phyloP scores from a whole-genome alignment of 2,329 filamentous ascomycete genomes.

The Xylaria sp. region DNA sequence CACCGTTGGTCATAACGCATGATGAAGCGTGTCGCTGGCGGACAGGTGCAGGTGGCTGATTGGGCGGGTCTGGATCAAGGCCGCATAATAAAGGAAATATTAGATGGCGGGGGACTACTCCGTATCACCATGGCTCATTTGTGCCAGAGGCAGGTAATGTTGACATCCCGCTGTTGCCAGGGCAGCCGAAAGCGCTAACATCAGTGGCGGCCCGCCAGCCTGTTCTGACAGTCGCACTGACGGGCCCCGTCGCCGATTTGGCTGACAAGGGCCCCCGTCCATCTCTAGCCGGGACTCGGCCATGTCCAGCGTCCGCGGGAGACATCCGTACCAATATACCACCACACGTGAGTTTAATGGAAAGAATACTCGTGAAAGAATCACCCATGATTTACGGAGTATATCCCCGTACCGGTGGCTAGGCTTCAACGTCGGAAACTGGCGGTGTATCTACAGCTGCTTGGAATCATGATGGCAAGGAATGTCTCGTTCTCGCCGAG shows the following conservation, averaged over 20 bases:
- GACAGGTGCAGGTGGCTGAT: conserved; percentile 25
- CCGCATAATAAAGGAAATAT: conserved; percentile 35
- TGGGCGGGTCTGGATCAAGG: conserved; percentile 36
- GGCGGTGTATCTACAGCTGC: neutral
- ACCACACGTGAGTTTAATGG: too few species aligned
- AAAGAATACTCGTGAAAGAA: too few species aligned
- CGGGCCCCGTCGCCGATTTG: too few species aligned
- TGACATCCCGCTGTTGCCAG: conserved; percentile 43
- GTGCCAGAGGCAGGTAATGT: conserved; percentile 35
- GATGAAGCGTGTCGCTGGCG: conserved; percentile 44
- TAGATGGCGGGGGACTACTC: conserved; percentile 29
- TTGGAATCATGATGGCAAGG: neutral
- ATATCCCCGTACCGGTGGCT: too few species aligned
- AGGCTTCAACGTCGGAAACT: too few species aligned
- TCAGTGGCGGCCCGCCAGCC: conserved; percentile 21
- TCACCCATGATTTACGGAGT: too few species aligned
- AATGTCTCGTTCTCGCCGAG: neutral
- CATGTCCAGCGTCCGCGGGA: too few species aligned
- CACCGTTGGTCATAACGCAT: conserved; percentile 38
- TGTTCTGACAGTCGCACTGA: conserved; percentile 1
- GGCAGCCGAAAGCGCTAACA: conserved; percentile 41
- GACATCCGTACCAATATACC: too few species aligned
- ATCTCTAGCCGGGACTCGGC: too few species aligned
- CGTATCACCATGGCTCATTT: conserved; percentile 2
- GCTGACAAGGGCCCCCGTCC: too few species aligned